phyloP scores from a whole-genome alignment of 108 stramenopile species.

The Discostella stelligeroides region DNA sequence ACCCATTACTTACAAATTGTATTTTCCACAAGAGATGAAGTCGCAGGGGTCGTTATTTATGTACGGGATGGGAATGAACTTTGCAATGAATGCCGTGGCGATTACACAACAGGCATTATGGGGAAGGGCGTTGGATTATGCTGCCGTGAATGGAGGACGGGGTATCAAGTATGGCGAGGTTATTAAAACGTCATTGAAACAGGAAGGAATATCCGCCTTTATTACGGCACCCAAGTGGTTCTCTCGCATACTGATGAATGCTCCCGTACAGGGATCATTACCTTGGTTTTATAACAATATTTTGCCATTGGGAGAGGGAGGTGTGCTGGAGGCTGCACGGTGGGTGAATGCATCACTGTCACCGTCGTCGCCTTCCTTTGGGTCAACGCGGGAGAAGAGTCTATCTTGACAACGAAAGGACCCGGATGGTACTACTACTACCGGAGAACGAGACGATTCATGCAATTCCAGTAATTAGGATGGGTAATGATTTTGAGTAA shows the following conservation, averaged over 20 bases:
- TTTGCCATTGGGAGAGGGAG: constrained; percentile 68
- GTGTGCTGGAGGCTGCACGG: constrained; percentile 34
- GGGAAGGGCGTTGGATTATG: constrained; percentile 69
- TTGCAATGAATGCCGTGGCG: constrained; percentile 72
- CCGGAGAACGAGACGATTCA: background rate
- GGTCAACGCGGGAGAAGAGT: background rate
- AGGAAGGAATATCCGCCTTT: constrained; percentile 74
- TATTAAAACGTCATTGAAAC: constrained; percentile 46
- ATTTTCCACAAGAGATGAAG: constrained; percentile 78
- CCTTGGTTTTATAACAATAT: constrained; percentile 87
- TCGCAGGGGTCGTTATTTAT: constrained; percentile 60
- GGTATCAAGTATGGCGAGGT: constrained; percentile 55
- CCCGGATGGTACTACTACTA: background rate
- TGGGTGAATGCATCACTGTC: constrained; percentile 19
- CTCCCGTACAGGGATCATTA: constrained; percentile 67
- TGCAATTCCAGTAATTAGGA: too few relatives aligned
- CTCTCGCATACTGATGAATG: constrained; percentile 81
- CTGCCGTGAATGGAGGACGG: constrained; percentile 33
- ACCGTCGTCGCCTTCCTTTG: background rate
- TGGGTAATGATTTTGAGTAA: too few relatives aligned
- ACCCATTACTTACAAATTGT: constrained; percentile 67
- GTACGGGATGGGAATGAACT: constrained; percentile 77
- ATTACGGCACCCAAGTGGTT: constrained; percentile 75
- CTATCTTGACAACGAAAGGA: background rate
- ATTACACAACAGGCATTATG: constrained; percentile 83